phyloP scores from a whole-genome alignment of 768 basidiomycete genomes.

The Lactifluus pinguis region DNA sequence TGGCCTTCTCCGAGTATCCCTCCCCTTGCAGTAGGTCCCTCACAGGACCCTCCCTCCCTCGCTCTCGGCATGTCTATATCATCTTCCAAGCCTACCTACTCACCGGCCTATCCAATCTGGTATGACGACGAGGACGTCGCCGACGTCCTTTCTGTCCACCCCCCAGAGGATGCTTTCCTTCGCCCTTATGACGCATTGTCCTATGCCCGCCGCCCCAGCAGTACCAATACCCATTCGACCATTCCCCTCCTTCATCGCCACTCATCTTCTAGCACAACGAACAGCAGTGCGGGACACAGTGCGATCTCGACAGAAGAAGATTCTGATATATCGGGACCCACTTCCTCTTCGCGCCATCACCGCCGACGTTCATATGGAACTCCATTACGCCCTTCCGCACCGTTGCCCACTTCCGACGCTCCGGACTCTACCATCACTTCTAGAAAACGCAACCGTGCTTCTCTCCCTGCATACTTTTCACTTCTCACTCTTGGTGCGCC shows the following conservation, averaged over 20 bases:
- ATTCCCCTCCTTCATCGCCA: conserved; percentile 19
- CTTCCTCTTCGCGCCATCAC: conserved; percentile 7
- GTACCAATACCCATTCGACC: conserved; percentile 21
- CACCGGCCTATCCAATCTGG: conserved; percentile 12
- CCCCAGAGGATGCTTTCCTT: neutral
- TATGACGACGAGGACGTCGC: conserved; percentile 17
- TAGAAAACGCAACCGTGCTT: conserved; percentile 15
- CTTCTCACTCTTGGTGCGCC: conserved; percentile 18
- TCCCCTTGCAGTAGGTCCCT: neutral
- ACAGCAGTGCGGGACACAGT: conserved; percentile 8
- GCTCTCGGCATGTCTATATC: conserved; percentile 12
- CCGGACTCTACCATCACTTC: conserved; percentile 12
- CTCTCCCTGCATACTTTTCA: conserved; percentile 23
- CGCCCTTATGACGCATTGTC: conserved; percentile 10
- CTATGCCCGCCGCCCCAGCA: conserved; percentile 20
- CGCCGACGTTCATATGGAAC: conserved; percentile 10
- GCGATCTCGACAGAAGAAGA: conserved; percentile 11
- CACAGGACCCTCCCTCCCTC: conserved; percentile 11
- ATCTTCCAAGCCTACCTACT: conserved; percentile 12
- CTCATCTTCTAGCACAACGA: conserved; percentile 9
- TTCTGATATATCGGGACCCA: conserved; percentile 6
- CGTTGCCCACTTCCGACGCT: neutral
- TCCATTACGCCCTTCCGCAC: conserved; percentile 1
- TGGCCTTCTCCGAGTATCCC: conserved; percentile 18
- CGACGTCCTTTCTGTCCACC: conserved; percentile 1